Percentiles rank a stretch among this genome's conserved stretches.
These are phyloP conservation scores for Phytophthora sansomeana DNA, from an alignment of 352 stramenopile species.

Conservation along the genomic window DNA sequence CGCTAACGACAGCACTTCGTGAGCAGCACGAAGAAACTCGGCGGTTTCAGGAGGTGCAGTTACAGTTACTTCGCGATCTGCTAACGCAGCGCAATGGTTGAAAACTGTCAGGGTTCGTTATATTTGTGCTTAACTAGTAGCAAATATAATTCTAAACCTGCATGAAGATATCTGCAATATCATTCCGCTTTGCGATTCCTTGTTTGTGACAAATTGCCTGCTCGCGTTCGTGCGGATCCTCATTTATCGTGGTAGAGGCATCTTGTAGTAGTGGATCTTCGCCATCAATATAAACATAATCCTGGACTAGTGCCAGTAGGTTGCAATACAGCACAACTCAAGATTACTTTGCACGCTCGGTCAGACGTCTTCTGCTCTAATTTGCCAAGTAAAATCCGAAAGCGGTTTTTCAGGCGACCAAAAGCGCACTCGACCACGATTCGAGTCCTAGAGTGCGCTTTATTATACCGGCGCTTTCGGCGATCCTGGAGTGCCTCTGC, in stretches of 20 bases:
- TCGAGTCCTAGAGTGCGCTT: conserved; percentile 11
- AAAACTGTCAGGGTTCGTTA: not conserved
- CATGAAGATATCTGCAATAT: conserved; percentile 9
- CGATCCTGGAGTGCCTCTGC: not conserved
- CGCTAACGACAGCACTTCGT: not conserved
- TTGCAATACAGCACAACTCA: conserved; percentile 17
- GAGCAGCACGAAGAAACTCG: conserved; percentile 1
- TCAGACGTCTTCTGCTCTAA: conserved; percentile 15
- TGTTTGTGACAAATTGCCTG: not conserved
- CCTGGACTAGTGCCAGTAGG: conserved; percentile 2
- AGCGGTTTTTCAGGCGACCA: conserved; percentile 23
- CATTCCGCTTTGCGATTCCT: conserved; percentile 11
- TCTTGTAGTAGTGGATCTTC: not conserved
- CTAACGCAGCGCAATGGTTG: not conserved
- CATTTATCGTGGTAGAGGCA: not conserved
- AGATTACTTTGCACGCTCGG: not conserved
- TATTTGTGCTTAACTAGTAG: no score
- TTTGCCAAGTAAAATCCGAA: conserved; percentile 13
- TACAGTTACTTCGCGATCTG: conserved; percentile 1
- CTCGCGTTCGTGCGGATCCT: not conserved
- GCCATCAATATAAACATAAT: not conserved
- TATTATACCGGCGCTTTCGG: conserved; percentile 11
- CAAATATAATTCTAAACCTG: no score
- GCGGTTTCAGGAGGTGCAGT: conserved; percentile 3
- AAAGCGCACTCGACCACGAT: conserved; percentile 26